Conservation (phyloP, 1,284 basidiomycete species). For the Inonotus hispidus region DNA sequence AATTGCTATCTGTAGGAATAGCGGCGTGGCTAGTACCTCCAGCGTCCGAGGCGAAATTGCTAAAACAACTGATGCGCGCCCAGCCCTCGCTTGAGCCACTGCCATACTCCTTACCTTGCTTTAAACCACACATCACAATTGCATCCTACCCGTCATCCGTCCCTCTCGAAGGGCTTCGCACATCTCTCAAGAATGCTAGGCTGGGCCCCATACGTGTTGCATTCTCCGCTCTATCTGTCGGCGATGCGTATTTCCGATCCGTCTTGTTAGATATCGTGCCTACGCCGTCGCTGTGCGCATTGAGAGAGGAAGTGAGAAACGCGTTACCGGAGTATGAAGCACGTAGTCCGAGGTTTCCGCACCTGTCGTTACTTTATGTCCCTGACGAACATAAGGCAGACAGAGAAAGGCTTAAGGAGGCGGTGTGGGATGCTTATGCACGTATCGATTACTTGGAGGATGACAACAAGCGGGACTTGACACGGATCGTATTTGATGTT, state of each 20-base stretch:
- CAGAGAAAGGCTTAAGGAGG: slow-evolving; percentile 30
- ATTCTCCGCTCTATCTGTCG: slow-evolving; percentile 52
- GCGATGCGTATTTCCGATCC: slow-evolving; percentile 62
- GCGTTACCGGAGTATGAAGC: slow-evolving; percentile 36
- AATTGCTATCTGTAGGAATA: slow-evolving; percentile 6
- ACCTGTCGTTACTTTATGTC: slow-evolving; percentile 69
- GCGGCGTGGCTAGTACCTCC: slow-evolving; percentile 17
- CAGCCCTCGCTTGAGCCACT: slow-evolving; percentile 23
- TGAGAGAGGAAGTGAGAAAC: slow-evolving; percentile 45
- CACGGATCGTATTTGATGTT: slow-evolving; percentile 4
- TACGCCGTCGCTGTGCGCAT: slow-evolving; percentile 37
- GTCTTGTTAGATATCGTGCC: slow-evolving; percentile 51
- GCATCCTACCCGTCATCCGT: slow-evolving; percentile 39
- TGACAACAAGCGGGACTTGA: slow-evolving; percentile 20
- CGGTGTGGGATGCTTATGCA: slow-evolving; percentile 34
- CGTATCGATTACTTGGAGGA: slow-evolving; percentile 25
- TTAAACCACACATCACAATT: slow-evolving; percentile 68
- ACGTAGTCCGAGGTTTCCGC: slow-evolving; percentile 52
- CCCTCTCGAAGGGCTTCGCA: slow-evolving; percentile 31
- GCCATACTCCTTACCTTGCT: slow-evolving; percentile 47
- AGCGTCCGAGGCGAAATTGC: slow-evolving; percentile 31
- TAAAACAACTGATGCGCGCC: slow-evolving; percentile 43
- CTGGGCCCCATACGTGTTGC: slow-evolving; percentile 24
- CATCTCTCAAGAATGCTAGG: slow-evolving; percentile 32
- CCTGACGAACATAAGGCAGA: slow-evolving; percentile 47